Percentiles rank a stretch among this genome's conserved stretches.
Conservation (phyloP, 2,329 filamentous ascomycete species). For the Pseudogymnoascus sp. region DNA sequence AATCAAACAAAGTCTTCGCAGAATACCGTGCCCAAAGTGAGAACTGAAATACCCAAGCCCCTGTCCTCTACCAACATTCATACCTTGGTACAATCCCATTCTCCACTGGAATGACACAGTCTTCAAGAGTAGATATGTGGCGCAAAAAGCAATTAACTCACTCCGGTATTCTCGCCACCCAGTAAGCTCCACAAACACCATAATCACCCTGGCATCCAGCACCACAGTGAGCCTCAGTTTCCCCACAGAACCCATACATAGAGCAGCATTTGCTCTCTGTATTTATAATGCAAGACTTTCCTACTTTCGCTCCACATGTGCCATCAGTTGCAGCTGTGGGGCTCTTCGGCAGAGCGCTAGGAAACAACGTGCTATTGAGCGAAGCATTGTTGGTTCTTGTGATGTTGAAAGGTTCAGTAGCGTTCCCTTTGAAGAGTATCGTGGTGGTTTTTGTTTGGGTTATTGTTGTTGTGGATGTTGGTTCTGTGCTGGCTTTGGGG, state of each 20-base stretch:
- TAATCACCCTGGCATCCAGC: slow-evolving; percentile 33
- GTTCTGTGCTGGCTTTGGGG: not conserved
- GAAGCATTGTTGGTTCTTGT: not conserved
- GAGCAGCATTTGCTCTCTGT: slow-evolving; percentile 34
- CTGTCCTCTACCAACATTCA: not conserved
- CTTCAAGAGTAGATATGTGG: not conserved
- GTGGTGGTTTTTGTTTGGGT: not conserved
- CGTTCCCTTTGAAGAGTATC: not conserved
- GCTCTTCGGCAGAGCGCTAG: not conserved
- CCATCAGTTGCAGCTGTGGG: not conserved
- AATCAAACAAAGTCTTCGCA: not conserved
- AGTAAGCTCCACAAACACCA: slow-evolving; percentile 26
- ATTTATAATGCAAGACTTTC: not conserved
- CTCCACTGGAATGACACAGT: not conserved
- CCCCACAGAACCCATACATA: slow-evolving; percentile 33
- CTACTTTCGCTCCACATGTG: not conserved
- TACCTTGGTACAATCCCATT: not conserved
- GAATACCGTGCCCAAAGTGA: not conserved
- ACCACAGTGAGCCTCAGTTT: slow-evolving; percentile 31
- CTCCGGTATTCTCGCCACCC: not conserved
- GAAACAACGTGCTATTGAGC: not conserved
- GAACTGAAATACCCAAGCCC: not conserved
- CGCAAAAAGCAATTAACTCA: no score
- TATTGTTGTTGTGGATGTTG: not conserved
- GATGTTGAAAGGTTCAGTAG: not conserved